These are phyloP conservation scores for Lasiosphaeria hispida DNA, from an alignment of 495 filamentous ascomycete species.

Conservation along the genomic window DNA sequence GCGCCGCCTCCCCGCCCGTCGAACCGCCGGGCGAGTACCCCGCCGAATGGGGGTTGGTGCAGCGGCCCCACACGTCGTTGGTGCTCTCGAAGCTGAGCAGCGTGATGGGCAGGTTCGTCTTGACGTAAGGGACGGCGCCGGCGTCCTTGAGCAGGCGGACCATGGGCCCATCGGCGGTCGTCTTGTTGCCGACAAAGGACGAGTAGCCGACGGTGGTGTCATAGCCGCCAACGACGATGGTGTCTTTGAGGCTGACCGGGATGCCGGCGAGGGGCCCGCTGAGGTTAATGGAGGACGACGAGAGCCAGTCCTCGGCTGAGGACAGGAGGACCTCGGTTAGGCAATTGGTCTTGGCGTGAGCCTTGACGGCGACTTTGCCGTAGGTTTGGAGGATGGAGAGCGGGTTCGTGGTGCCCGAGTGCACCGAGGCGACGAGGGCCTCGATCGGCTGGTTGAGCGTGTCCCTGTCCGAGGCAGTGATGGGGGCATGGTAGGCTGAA, in stretches of 20 bases:
- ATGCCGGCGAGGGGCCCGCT: constrained; percentile 86
- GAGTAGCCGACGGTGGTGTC: constrained; percentile 85
- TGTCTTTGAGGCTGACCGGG: constrained; percentile 86
- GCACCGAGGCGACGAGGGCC: constrained; percentile 74
- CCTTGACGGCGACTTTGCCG: constrained; percentile 80
- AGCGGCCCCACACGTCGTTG: constrained; percentile 86
- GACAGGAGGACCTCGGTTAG: constrained; percentile 85
- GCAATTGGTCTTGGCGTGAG: constrained; percentile 86
- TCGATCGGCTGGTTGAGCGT: constrained; percentile 75
- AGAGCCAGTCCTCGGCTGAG: constrained; percentile 74
- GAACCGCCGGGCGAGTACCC: constrained; percentile 89
- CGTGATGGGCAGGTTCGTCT: constrained; percentile 91
- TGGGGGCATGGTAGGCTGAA: constrained; percentile 59
- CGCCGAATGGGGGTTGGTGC: constrained; percentile 76
- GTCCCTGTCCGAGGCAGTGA: constrained; percentile 58
- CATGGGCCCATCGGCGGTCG: constrained; percentile 66
- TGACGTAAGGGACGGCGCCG: constrained; percentile 94
- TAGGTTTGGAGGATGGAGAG: constrained; percentile 82
- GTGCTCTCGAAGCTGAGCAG: constrained; percentile 88
- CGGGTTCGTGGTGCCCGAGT: constrained; percentile 60
- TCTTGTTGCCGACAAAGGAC: constrained; percentile 63
- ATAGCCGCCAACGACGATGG: constrained; percentile 79
- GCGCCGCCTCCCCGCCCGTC: constrained; percentile 83
- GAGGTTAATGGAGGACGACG: constrained; percentile 56
- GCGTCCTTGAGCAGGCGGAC: constrained; percentile 81